Evolutionary conservation across 495 filamentous ascomycete species (phyloP), one percentile per base, ranked within the genome.

Genomic region (Penicillium goetzii): DNA sequence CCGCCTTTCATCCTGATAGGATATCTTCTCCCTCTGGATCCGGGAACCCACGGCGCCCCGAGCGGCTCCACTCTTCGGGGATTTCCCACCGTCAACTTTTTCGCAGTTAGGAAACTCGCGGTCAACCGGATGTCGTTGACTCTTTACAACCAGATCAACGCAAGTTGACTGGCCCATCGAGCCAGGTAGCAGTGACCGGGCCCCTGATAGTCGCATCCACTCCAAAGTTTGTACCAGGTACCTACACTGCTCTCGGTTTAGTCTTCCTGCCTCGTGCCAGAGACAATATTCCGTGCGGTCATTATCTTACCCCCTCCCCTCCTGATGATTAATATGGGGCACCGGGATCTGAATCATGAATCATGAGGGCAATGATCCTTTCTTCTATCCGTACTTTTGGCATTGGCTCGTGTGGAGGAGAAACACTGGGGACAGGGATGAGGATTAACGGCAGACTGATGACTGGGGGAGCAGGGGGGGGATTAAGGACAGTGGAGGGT

Each of bases 21-120:
- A 36, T 21, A 58, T 41, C 43, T 55, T 61, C 25, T 40, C 28
- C 12, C 47, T 41, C 41, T 45, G 38, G 1, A 28, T 19, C 41
- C 34, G 60, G 43, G 53, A 43, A 38, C 43, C 45, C 26, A 58
- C 21, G 30, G 34, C 25, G 52, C 52, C 43, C 23, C 49, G 34
- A 60, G 34, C 28, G 60, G 60, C 50, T 63, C 59, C 68, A 68
- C 62, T 61, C 34, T 60, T 53, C 59, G 62, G 62, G 57, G 49
- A 60, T 58, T 65, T 60, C 51, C 59, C 47, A 47, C 63, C 10
- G 57, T 52, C 33, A 51, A 12, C 25, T 45, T 40, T 58, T 38
- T 57, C 61, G 50, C 50, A 45, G 53, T 33, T 25, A 54, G 34
- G 45, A 69, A 32, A 66, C 52, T 56, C n/a, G 23, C 52, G 56